phyloP scores from a whole-genome alignment of 2,329 filamentous ascomycete genomes.

The Pseudonectria buxi region DNA sequence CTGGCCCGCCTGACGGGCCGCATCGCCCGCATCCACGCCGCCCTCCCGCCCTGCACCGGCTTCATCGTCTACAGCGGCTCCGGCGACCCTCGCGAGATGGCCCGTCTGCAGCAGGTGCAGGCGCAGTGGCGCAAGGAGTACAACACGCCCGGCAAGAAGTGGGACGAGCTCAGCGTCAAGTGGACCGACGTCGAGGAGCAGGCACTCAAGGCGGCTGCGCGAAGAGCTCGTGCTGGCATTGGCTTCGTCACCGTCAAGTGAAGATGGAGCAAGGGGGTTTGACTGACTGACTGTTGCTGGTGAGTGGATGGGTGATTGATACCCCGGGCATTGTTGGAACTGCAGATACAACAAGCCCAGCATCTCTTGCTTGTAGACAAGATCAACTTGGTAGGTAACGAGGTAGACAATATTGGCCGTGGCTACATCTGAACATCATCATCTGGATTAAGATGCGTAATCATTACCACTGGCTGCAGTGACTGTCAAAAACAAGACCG shows the following conservation, averaged over 20 bases:
- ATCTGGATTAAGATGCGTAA: too few species aligned
- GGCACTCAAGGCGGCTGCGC: constrained; percentile 50
- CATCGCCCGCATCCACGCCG: constrained; percentile 48
- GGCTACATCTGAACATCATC: too few species aligned
- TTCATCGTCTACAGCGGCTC: constrained; percentile 60
- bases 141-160: constrained; percentile 55
- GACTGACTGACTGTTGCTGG: too few species aligned
- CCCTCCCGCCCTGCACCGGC: constrained; percentile 57
- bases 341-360: too few species aligned
- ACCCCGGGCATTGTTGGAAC: too few species aligned
- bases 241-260: constrained; percentile 61
- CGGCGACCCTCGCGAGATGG: constrained; percentile 62
- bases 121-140: constrained; percentile 57
- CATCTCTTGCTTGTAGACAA: too few species aligned
- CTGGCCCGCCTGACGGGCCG: constrained; percentile 40
- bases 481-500: too few species aligned
- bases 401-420: too few species aligned
- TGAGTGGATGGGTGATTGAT: too few species aligned
- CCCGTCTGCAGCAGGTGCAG: constrained; percentile 53
- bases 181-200: constrained; percentile 64
- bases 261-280: too few species aligned
- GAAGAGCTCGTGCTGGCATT: constrained; percentile 53
- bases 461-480: too few species aligned
- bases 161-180: constrained; percentile 59
- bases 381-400: too few species aligned